Conservation (phyloP, 139 green algal genomes). For the Pycnococcus provasolii region DNA sequence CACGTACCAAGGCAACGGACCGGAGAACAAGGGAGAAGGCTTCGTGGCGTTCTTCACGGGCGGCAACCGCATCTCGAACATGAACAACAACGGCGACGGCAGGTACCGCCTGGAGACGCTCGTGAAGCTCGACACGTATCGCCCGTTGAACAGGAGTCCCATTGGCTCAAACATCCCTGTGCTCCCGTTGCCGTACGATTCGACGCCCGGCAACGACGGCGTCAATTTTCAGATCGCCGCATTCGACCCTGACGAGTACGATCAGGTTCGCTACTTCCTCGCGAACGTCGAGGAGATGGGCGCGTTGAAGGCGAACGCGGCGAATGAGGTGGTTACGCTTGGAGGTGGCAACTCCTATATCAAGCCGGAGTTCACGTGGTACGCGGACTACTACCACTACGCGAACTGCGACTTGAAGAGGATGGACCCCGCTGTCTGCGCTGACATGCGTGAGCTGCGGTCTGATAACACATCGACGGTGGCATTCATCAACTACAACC, state of each 20-base stretch:
- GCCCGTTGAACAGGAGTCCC: constrained; percentile 17
- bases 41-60: constrained; percentile 31
- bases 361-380: neutral
- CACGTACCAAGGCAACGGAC: too few species aligned
- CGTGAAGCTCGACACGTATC: constrained; percentile 8
- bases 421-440: neutral
- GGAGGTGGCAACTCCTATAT: too few species aligned
- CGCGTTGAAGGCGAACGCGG: constrained; percentile 7
- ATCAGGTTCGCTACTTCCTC: constrained; percentile 14
- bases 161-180: constrained; percentile 21
- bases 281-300: neutral
- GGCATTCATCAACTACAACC: too few species aligned
- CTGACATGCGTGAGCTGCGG: neutral
- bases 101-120: constrained; percentile 21
- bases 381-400: neutral
- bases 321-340: neutral
- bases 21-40: neutral
- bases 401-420: neutral
- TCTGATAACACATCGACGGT: too few species aligned
- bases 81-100: constrained; percentile 31
- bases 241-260: constrained; percentile 18
- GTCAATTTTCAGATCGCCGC: constrained; percentile 19
- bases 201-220: neutral
- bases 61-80: constrained; percentile 25
- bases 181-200: constrained; percentile 19